Evolutionary conservation across 1,139 yeast species (phyloP), one percentile per base, ranked within the genome.

Genomic region (Ashbya aceris): DNA sequence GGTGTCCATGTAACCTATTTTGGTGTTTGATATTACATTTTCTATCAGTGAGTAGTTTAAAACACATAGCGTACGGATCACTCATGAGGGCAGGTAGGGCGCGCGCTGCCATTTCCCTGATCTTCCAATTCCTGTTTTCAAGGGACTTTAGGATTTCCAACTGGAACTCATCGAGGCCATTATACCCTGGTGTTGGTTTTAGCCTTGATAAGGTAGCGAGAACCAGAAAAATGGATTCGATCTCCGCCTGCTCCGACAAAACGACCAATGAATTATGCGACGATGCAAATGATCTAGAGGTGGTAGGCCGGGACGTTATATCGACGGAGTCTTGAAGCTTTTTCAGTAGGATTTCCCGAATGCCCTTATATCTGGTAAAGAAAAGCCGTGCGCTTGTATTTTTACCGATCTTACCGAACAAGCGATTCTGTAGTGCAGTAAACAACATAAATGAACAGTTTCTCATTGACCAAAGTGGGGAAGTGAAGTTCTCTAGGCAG

Each of bases 391-490:
- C 83, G 30, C 83, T 72, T 42, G 76, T 61, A 26, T 63, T 65
- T 35, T 69, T 68, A 2, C 65, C 67, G 7, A 57, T 48, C 40
- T 77, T 74, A 2, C 94, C 94, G 62, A 89, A 87, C 4, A 91
- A 56, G 47, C 93, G 72, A 46, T 79, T 79, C 55, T 84, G 91
- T 36, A 89, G 61, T 0, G 95, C 78, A 1, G 94, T 81, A 58
- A 87, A 91, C 33, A 91, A 69, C 97, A 91, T 91, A 27, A 89
- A 83, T 0, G 95, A 86, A 61, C 96, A 85, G 60, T 91, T 91
- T 53, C 96, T 70, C 28, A 91, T 73, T 0, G 95, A 79, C 97
- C 97, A 89, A 28, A 77, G 69, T 0, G 70, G 66, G 3, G 84
- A 76, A 1, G 74, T 70, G 60, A 89, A 85, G 31, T 79, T 72